Evolutionary conservation across 768 basidiomycete genomes (phyloP), one percentile per base, ranked within the genome.

Genomic region (Tulasnella sp.): DNA sequence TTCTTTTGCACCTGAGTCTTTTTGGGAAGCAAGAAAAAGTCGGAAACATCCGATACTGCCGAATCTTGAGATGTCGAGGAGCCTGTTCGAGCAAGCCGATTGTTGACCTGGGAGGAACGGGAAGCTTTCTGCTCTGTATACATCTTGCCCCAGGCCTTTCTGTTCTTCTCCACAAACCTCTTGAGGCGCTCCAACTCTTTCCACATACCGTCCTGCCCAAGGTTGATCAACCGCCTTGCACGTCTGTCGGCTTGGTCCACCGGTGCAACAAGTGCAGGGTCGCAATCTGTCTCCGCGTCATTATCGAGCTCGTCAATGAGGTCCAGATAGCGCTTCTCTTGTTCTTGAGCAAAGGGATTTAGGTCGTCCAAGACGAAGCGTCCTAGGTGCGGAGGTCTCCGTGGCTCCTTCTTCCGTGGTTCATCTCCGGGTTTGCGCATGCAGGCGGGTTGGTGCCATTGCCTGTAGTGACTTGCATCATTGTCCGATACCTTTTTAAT

Each of bases 1-100:
- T n/a, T n/a, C n/a, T n/a, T n/a, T n/a, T n/a, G n/a, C n/a, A 91
- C 91, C 0, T 85, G 83, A 8, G 84, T 83, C 0, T 81, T 81
- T 2, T 88, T 88, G 82, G 90, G 90, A 11, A 58, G 40, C 24
- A 69, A 37, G 41, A 46, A 46, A 80, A 83, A 79, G 60, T 76
- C 79, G 44, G 58, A 41, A n/a, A 31, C 3, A 31, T 58, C 75
- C 11, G 34, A 16, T 6, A 24, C 24, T 22, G 60, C 11, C 6
- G 40, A 28, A 64, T 40, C 58, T 42, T 60, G 41, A 5, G 60
- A 40, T 20, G 40, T 9, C 14, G 44, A 34, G 3, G 42, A 64
- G n/a, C 77, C 69, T 5, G 37, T 42, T 44, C 58, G 24, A 31
- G 77, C 16, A 37, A 54, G 64, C 22, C 12, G 34, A 20, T 34